Base-by-base conservation (phyloP, 2,329 filamentous ascomycete species). In the Pyrenochaeta sp. region DNA sequence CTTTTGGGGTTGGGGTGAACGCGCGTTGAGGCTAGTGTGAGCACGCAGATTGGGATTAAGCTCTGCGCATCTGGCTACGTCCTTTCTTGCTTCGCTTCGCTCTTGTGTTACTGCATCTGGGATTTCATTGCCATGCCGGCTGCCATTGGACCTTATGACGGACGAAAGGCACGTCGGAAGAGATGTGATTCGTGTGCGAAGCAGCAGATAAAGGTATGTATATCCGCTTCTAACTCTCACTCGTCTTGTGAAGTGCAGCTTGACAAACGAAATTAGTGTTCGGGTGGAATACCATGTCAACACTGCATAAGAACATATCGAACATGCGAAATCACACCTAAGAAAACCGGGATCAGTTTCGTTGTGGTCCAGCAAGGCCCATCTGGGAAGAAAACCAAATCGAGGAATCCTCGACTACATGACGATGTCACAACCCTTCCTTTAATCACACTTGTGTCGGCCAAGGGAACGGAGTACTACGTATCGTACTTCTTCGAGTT, bases 101-200 rank as follows among this genome's bases (percentile, higher is more conserved):
- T n/a, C n/a, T n/a, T n/a, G n/a, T n/a, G n/a, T n/a, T n/a, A n/a
- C n/a, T 11, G 19, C 19, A 9, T n/a, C 21, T 19, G 15, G 4
- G 6, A 10, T 3, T 11, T 21, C 17, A 27, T 9, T 31, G 17
- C 40, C 17, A 60, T 59, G 57, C 28, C 47, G 11, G 37, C 40
- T n/a, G 14, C 20, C 15, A 51, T 57, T n/a, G 62, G 62, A 17
- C 62, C 62, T 17, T 55, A 53, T 11, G 62, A 65, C 44, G 62
- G 62, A 20, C 62, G 62, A n/a, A 63, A 55, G 40, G 53, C 59
- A 4, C 51, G 56, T 21, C 56, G 53, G 20, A 64, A 59, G 40
- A 53, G 62, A 10, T 65, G 62, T 34, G 47, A 58, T 44, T 42
- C 51, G 9, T 65, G 62, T 37, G 42, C 52, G 11, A 58, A 60